These are phyloP conservation scores for Neurospora cerealis DNA, from an alignment of 495 filamentous ascomycete species.

Conservation along the genomic window DNA sequence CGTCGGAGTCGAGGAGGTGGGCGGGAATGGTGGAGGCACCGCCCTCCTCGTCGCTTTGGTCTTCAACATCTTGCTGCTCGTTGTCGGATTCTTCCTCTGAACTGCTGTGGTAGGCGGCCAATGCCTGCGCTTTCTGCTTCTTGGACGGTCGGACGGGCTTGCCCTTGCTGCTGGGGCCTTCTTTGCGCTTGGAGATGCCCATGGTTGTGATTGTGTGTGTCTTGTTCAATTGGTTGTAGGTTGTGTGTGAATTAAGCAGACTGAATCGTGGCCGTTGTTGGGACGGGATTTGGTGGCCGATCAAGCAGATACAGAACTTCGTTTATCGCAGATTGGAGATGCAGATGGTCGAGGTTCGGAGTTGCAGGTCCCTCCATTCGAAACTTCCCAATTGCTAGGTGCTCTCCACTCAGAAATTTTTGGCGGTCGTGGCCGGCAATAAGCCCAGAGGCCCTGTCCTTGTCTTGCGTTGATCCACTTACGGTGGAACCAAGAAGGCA, in stretches of 20 bases:
- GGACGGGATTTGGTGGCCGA: neutral
- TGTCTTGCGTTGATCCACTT: neutral
- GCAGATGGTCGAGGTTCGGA: neutral
- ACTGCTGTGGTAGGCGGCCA: constrained; percentile 63
- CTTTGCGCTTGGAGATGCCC: constrained; percentile 29
- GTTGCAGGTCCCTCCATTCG: constrained; percentile 1
- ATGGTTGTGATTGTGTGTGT: constrained; percentile 20
- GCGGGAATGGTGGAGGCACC: constrained; percentile 45
- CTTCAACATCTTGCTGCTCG: neutral
- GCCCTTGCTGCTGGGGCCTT: constrained; percentile 44
- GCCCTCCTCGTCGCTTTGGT: constrained; percentile 25
- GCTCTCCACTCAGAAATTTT: constrained; percentile 22
- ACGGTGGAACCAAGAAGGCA: neutral
- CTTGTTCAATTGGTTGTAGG: neutral
- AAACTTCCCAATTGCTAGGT: neutral
- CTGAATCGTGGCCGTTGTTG: neutral
- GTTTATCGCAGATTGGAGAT: neutral
- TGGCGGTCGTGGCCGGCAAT: constrained; percentile 22
- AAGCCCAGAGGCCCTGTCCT: neutral
- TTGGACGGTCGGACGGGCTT: constrained; percentile 41
- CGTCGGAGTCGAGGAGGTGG: constrained; percentile 58
- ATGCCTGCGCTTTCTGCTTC: constrained; percentile 53
- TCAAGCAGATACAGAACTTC: neutral
- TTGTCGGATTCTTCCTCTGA: constrained; percentile 30
- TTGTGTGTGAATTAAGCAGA: neutral